Evolutionary conservation across 106 monocot genomes (phyloP).

Genomic region (Platanthera guangdongensis): DNA sequence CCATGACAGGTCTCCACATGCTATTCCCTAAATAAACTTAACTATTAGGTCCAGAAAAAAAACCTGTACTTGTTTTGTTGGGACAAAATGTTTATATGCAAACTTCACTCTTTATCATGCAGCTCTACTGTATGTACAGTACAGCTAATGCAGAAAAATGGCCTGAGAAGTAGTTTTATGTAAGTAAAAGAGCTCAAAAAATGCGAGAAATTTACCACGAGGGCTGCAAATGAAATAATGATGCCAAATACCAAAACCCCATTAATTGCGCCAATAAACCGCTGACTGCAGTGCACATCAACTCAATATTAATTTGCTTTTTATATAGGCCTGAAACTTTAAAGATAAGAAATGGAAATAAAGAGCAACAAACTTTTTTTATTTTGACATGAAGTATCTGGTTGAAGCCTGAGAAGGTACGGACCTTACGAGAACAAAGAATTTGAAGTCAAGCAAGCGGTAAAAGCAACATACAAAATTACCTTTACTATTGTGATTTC

Average conservation of each 20-base stretch:
- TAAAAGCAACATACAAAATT: too few species aligned
- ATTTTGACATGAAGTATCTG: background rate
- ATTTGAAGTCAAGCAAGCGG: too few species aligned
- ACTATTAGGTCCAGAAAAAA: background rate
- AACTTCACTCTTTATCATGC: background rate
- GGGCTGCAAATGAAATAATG: constrained; percentile 66
- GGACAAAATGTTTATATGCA: background rate
- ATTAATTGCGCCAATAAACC: constrained; percentile 75
- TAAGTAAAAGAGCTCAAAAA: background rate
- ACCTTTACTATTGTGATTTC: too few species aligned
- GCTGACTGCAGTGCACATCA: constrained; percentile 48
- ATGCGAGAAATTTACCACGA: constrained; percentile 47
- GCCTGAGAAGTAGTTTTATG: background rate
- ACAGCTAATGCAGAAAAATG: background rate
- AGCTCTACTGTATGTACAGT: background rate
- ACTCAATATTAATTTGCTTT: background rate
- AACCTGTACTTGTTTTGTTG: background rate
- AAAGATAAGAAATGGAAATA: background rate
- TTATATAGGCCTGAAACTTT: background rate
- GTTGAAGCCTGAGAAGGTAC: background rate
- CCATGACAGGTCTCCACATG: constrained; percentile 71
- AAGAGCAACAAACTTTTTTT: background rate
- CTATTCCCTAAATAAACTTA: constrained; percentile 37
- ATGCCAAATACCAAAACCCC: constrained; percentile 77
- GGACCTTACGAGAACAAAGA: too few species aligned